Conservation (phyloP, 257 asterid genomes). For the Euphrasia confusa region DNA sequence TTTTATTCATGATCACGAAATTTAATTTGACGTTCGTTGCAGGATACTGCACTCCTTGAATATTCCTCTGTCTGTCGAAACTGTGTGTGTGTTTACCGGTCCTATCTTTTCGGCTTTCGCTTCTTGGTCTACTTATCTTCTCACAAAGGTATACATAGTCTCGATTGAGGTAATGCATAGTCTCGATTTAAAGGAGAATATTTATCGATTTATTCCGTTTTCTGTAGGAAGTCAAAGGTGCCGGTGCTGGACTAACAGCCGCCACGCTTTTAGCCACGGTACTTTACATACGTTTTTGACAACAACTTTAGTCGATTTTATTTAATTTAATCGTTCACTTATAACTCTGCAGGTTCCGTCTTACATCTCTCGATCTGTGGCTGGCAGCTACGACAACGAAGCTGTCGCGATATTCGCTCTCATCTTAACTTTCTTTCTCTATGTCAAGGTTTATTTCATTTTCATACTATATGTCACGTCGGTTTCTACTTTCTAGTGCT, state of each 20-base stretch:
- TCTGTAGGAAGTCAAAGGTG: constrained; percentile 87
- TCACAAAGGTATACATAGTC: constrained; percentile 63
- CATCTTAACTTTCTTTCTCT: constrained; percentile 91
- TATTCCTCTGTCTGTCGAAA: constrained; percentile 94
- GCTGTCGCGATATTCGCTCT: constrained; percentile 99
- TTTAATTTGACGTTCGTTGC: constrained; percentile 33
- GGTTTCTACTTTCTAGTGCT: too few species aligned
- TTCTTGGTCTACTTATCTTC: constrained; percentile 93
- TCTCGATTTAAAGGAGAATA: constrained; percentile 8
- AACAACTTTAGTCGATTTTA: too few species aligned
- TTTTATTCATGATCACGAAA: constrained; percentile 18
- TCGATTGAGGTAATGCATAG: background rate
- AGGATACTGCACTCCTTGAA: constrained; percentile 80
- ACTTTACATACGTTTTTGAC: constrained; percentile 25
- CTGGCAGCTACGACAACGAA: constrained; percentile 99
- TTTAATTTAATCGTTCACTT: too few species aligned
- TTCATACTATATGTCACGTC: constrained; percentile 21
- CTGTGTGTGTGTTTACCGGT: constrained; percentile 97
- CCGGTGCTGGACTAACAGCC: constrained; percentile 97
- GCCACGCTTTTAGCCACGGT: constrained; percentile 98
- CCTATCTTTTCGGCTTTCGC: constrained; percentile 98
- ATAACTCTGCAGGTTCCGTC: constrained; percentile 99
- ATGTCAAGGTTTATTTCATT: constrained; percentile 61
- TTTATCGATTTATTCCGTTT: constrained; percentile 24
- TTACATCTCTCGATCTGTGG: constrained; percentile 96